Conservation (phyloP, 2,329 filamentous ascomycete genomes). For the Phyllosticta paracitricarpa region DNA sequence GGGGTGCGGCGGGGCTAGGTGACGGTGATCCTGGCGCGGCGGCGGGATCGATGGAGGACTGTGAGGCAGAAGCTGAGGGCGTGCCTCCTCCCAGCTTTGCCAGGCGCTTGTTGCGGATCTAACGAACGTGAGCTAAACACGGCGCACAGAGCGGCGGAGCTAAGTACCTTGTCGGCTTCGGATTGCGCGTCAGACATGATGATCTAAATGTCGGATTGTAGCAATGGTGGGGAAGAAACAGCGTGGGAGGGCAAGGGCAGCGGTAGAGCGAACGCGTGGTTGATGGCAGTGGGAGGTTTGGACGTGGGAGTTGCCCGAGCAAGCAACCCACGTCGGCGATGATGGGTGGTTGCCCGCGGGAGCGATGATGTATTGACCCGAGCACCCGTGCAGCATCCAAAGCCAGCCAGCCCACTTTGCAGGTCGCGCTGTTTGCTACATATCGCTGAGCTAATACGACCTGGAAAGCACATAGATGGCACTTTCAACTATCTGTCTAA, state of each 20-base stretch:
- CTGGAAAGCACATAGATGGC: not conserved
- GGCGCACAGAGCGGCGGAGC: slow-evolving; percentile 8
- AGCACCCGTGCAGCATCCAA: not conserved
- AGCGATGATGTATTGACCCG: not conserved
- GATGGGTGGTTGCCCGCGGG: not conserved
- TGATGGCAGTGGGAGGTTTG: not conserved
- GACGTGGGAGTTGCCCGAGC: not conserved
- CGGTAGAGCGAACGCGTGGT: not conserved
- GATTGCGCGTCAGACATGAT: slow-evolving; percentile 26
- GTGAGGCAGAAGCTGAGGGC: slow-evolving; percentile 10
- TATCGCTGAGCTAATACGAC: too few relatives aligned
- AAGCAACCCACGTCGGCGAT: not conserved
- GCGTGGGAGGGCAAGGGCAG: not conserved
- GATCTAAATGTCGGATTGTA: not conserved
- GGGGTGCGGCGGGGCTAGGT: not conserved
- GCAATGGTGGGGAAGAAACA: not conserved
- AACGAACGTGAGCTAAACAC: slow-evolving; percentile 19
- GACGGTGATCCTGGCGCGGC: slow-evolving; percentile 11
- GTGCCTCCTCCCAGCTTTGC: slow-evolving; percentile 48
- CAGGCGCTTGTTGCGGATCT: slow-evolving; percentile 59
- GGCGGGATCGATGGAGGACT: slow-evolving; percentile 12
- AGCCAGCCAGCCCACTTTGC: not conserved
- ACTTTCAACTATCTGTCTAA: too few relatives aligned
- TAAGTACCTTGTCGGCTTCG: slow-evolving; percentile 38
- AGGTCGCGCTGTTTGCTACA: too few relatives aligned